Conservation (phyloP, 2,329 filamentous ascomycete species). For the Pyrenophora seminiperda region DNA sequence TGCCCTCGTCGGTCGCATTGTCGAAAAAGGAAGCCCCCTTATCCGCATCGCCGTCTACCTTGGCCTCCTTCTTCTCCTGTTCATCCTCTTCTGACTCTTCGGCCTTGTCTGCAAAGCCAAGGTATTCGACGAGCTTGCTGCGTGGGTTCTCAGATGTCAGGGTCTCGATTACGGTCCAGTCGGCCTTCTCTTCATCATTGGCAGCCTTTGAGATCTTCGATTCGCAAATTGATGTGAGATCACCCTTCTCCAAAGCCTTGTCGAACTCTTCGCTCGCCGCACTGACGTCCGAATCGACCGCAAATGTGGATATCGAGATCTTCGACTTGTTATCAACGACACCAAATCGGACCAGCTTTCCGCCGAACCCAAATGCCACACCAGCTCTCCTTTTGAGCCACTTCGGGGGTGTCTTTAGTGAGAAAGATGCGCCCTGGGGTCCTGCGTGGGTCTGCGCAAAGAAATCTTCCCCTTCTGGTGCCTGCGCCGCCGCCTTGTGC, state of each 20-base stretch:
- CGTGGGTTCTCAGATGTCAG: slow-evolving; percentile 84
- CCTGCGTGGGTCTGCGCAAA: slow-evolving; percentile 92
- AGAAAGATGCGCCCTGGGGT: slow-evolving; percentile 88
- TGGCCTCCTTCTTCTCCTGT: slow-evolving; percentile 38
- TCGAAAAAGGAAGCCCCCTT: slow-evolving; percentile 77
- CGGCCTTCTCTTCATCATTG: slow-evolving; percentile 89
- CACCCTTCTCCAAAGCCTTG: slow-evolving; percentile 74
- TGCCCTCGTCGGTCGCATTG: slow-evolving; percentile 71
- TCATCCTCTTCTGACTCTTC: slow-evolving; percentile 37
- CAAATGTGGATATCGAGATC: slow-evolving; percentile 84
- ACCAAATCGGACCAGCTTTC: slow-evolving; percentile 81
- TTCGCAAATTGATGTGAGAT: slow-evolving; percentile 79
- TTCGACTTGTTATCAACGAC: slow-evolving; percentile 74
- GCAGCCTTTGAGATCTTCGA: slow-evolving; percentile 74
- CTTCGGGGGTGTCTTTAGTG: slow-evolving; percentile 80
- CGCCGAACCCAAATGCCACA: slow-evolving; percentile 93
- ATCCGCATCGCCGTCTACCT: slow-evolving; percentile 54
- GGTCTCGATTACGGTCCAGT: slow-evolving; percentile 94
- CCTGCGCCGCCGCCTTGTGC: slow-evolving; percentile 59
- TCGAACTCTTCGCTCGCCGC: slow-evolving; percentile 86
- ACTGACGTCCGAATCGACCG: slow-evolving; percentile 84
- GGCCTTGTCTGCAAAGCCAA: slow-evolving; percentile 75
- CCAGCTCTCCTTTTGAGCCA: slow-evolving; percentile 88
- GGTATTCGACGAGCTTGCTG: slow-evolving; percentile 81
- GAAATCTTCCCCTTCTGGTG: slow-evolving; percentile 90